phyloP scores from a whole-genome alignment of 2,329 filamentous ascomycete genomes.

The Biscogniauxia mediterranea region DNA sequence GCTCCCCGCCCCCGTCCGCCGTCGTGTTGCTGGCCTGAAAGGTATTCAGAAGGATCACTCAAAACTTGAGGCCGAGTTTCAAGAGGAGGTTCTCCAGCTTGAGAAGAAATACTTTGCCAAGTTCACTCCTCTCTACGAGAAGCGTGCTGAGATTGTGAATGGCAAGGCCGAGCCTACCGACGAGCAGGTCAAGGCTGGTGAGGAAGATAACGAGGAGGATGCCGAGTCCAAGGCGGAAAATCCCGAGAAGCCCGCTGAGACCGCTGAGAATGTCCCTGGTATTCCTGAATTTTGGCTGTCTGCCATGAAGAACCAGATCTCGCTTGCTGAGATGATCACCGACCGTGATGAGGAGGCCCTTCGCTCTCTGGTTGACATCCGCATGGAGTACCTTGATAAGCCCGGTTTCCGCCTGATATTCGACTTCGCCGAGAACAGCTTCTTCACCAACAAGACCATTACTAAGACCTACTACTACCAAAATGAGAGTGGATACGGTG shows the following conservation, averaged over 20 bases:
- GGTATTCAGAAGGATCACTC: conserved; percentile 98
- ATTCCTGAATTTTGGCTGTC: conserved; percentile 99
- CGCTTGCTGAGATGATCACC: conserved; percentile 97
- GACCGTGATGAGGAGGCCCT: conserved; percentile 94
- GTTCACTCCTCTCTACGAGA: conserved; percentile 95
- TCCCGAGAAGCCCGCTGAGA: conserved; percentile 53
- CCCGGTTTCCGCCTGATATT: conserved; percentile 98
- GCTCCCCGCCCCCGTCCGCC: conserved; percentile 82
- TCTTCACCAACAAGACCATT: conserved; percentile 95
- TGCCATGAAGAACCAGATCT: conserved; percentile 99
- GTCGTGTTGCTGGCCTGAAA: conserved; percentile 91
- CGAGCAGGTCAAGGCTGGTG: conserved; percentile 81
- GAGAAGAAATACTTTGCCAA: conserved; percentile 99
- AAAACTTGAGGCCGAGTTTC: conserved; percentile 96
- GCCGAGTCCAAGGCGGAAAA: conserved; percentile 50
- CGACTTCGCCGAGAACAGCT: conserved; percentile 92
- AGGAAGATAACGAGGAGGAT: conserved; percentile 72
- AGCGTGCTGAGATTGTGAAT: conserved; percentile 90
- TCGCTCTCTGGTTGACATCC: conserved; percentile 85
- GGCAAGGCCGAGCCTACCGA: conserved; percentile 82
- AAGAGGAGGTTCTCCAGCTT: conserved; percentile 94
- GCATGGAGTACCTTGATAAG: conserved; percentile 99
- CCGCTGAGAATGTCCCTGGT: conserved; percentile 61
- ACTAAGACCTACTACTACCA: conserved; percentile 99
- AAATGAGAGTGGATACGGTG: conserved; percentile 96